Evolutionary conservation across 169 alveolate genomes (phyloP).

Genomic region (Plasmodium reichenowi): DNA sequence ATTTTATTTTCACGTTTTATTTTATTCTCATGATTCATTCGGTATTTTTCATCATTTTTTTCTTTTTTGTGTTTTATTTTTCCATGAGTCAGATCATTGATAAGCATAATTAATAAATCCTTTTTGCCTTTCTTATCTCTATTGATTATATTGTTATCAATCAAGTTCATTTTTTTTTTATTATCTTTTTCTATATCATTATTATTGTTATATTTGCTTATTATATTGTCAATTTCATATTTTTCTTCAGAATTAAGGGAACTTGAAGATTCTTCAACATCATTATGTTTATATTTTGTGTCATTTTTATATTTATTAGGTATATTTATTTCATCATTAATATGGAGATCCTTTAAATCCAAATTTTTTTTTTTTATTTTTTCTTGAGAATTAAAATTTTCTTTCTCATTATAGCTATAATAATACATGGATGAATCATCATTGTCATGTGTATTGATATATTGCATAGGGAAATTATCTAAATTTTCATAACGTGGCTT

Average conservation of each 20-base stretch:
- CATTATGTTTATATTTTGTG: not conserved
- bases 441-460: not conserved
- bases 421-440: constrained; percentile 10
- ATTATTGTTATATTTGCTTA: constrained; percentile 18
- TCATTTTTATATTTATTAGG: constrained; percentile 16
- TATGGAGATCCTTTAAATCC: constrained; percentile 6
- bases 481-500: constrained; percentile 3
- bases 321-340: not conserved
- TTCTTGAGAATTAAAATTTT: constrained; percentile 20
- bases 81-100: not conserved
- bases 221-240: constrained; percentile 8
- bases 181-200: not conserved
- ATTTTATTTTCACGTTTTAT: not conserved
- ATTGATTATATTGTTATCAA: constrained; percentile 6
- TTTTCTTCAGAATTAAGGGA: constrained; percentile 10
- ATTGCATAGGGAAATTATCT: too few species aligned
- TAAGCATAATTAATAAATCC: not conserved
- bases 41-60: not conserved
- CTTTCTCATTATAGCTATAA: constrained; percentile 40
- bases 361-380: constrained; percentile 14
- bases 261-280: constrained; percentile 26
- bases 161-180: not conserved
- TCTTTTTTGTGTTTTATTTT: not conserved
- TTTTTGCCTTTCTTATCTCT: not conserved
- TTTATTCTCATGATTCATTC: not conserved